Percentiles rank a stretch among this genome's conserved stretches.
Evolutionary conservation across 2,329 filamentous ascomycete species (phyloP).

Genomic region (Microcyclosporella mali): DNA sequence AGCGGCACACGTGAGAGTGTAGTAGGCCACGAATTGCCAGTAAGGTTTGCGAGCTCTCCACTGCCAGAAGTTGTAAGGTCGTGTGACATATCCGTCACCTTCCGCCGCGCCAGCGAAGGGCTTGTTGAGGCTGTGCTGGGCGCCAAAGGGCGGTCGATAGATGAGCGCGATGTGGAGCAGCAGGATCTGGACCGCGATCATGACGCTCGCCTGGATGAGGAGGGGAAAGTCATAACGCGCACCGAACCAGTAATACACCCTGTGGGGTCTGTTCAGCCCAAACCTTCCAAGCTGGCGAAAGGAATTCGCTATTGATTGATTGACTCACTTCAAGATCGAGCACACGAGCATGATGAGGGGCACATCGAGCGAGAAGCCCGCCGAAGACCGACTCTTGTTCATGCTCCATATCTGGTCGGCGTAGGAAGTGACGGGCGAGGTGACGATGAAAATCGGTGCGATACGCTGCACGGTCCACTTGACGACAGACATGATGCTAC

Average conservation of each 20-base stretch:
- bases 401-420: constrained; percentile 62
- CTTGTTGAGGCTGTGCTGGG: constrained; percentile 34
- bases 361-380: constrained; percentile 61
- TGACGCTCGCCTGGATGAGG: constrained; percentile 55
- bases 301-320: no score
- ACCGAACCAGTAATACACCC: constrained; percentile 61
- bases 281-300: background rate
- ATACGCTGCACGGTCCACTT: constrained; percentile 32
- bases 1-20: constrained; percentile 55
- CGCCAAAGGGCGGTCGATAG: constrained; percentile 43
- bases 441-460: constrained; percentile 45
- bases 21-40: constrained; percentile 69
- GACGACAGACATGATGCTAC: constrained; percentile 28
- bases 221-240: constrained; percentile 54
- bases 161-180: constrained; percentile 57
- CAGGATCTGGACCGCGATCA: constrained; percentile 53
- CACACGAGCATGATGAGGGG: constrained; percentile 62
- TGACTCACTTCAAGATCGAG: constrained; percentile 55
- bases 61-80: constrained; percentile 77
- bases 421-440: constrained; percentile 60
- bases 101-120: constrained; percentile 56
- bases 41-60: constrained; percentile 71
- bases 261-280: constrained; percentile 50
- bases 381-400: constrained; percentile 53
- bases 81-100: constrained; percentile 39